These are phyloP conservation scores for Takashimella koratensis DNA, from an alignment of 1,284 basidiomycete species.

Conservation along the genomic window DNA sequence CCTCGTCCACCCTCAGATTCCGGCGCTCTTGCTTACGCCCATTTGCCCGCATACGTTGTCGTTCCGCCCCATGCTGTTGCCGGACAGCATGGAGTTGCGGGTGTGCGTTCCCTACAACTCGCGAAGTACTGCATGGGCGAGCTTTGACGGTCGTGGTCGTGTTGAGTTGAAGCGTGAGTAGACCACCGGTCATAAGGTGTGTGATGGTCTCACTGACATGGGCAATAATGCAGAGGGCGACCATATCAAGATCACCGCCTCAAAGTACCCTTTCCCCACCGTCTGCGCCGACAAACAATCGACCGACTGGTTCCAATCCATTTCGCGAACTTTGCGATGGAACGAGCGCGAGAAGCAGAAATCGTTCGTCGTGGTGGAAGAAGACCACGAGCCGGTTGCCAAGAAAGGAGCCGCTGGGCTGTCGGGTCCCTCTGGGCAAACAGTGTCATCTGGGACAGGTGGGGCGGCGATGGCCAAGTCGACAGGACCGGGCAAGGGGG, in stretches of 20 bases:
- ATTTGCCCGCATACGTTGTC: conserved; percentile 98
- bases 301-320: conserved; percentile 97
- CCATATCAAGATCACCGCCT: conserved; percentile 97
- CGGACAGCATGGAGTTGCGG: conserved; percentile 96
- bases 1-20: conserved; percentile 95
- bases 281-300: conserved; percentile 97
- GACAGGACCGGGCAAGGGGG: neutral
- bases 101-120: conserved; percentile 99
- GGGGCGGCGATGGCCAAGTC: neutral
- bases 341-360: conserved; percentile 97
- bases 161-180: conserved; percentile 90
- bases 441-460: neutral
- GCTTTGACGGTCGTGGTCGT: conserved; percentile 94
- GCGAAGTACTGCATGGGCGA: conserved; percentile 96
- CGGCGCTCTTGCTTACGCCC: conserved; percentile 91
- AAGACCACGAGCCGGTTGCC: conserved; percentile 56
- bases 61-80: conserved; percentile 96
- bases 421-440: conserved; percentile 10
- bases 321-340: conserved; percentile 94
- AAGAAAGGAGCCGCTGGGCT: no score
- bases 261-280: conserved; percentile 97
- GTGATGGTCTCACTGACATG: neutral
- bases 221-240: conserved; percentile 98
- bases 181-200: no score
- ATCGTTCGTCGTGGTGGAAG: conserved; percentile 95